Percentiles rank a stretch among this genome's conserved stretches.
Conservation (phyloP, 345 rosid species). For the Gynandropsis gynandra region DNA sequence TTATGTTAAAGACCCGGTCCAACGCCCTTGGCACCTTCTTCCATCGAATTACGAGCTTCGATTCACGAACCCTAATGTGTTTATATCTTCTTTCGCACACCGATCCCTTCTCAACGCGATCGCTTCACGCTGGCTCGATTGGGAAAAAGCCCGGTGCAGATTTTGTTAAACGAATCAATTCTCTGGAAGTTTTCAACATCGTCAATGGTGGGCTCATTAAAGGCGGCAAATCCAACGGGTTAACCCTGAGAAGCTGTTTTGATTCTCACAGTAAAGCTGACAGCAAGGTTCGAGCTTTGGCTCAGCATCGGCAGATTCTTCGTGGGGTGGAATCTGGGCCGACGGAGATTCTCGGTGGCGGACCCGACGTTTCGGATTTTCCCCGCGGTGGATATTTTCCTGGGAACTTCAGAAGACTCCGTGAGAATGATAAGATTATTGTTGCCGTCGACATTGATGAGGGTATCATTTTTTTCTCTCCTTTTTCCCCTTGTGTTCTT, state of each 20-base stretch:
- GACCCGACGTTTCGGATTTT: constrained; percentile 32
- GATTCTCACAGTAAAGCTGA: constrained; percentile 32
- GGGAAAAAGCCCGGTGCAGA: constrained; percentile 3
- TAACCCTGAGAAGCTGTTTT: constrained; percentile 40
- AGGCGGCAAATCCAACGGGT: constrained; percentile 16
- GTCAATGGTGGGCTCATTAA: constrained; percentile 13
- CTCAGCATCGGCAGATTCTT: constrained; percentile 33
- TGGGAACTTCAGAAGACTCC: constrained; percentile 39
- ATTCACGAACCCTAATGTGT: constrained; percentile 32
- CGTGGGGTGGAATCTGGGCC: constrained; percentile 38
- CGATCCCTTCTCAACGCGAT: constrained; percentile 24
- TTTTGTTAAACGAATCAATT: constrained; percentile 12
- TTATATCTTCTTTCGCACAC: constrained; percentile 2
- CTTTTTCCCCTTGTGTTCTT: neutral
- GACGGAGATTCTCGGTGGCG: constrained; percentile 29
- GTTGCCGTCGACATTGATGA: constrained; percentile 98
- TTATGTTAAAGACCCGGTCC: constrained; percentile 41
- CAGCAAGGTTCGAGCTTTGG: constrained; percentile 41
- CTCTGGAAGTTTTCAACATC: constrained; percentile 14
- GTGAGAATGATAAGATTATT: constrained; percentile 44
- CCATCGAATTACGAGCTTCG: constrained; percentile 27
- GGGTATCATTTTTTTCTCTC: constrained; percentile 44
- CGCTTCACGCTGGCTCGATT: constrained; percentile 27
- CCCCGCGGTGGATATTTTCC: constrained; percentile 32
- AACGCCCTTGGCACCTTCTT: constrained; percentile 23